Evolutionary conservation across 2,329 filamentous ascomycete genomes (phyloP).

Genomic region (Cladophialophora yegresii): DNA sequence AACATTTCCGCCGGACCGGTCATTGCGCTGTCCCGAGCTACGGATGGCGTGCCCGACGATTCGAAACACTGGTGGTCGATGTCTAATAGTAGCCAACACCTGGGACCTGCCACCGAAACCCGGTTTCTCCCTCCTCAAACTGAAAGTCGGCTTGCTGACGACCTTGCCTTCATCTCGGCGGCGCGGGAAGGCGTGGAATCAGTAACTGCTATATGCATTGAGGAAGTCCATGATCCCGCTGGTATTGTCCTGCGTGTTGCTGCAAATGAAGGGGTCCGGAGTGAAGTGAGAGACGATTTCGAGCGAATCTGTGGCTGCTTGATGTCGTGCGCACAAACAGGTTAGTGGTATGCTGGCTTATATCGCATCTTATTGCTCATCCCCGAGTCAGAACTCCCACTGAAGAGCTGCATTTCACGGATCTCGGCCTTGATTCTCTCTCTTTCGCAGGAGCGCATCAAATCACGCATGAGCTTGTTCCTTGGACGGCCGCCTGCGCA

Average conservation of each 20-base stretch:
- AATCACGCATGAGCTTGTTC: conserved; percentile 12
- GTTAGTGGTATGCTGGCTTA: conserved; percentile 4
- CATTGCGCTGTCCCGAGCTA: conserved; percentile 29
- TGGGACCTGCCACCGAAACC: neutral
- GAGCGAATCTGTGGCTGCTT: conserved; percentile 12
- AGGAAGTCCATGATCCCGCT: conserved; percentile 30
- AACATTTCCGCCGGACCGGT: conserved; percentile 34
- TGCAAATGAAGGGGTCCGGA: conserved; percentile 23
- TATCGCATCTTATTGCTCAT: neutral
- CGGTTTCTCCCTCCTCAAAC: conserved; percentile 15
- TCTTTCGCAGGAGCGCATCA: conserved; percentile 16
- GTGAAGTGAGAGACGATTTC: conserved; percentile 2
- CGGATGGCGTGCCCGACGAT: conserved; percentile 18
- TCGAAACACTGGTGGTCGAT: conserved; percentile 17
- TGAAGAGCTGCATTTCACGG: conserved; percentile 12
- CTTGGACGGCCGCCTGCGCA: conserved; percentile 8
- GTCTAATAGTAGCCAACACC: neutral
- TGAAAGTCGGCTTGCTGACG: conserved; percentile 39
- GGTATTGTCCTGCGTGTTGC: conserved; percentile 18
- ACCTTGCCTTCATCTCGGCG: conserved; percentile 40
- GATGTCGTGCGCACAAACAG: conserved; percentile 16
- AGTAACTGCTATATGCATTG: conserved; percentile 40
- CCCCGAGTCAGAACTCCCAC: neutral
- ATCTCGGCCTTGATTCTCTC: conserved; percentile 4
- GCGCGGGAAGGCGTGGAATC: conserved; percentile 37